Evolutionary conservation across 371 early-diverging fungal species (phyloP).

Genomic region (Mucor racemosus): DNA sequence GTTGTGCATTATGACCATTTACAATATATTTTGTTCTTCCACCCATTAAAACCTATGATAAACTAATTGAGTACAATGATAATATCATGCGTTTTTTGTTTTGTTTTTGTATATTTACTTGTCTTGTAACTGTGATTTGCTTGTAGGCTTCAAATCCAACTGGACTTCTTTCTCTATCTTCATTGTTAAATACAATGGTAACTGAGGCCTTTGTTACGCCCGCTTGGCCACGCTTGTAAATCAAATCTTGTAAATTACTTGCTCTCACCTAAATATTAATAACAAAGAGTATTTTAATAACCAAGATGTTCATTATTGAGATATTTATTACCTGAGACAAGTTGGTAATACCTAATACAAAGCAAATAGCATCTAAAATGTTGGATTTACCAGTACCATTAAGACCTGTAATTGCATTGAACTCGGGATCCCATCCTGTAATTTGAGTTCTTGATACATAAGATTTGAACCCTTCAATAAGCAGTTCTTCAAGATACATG

Average conservation of each 20-base stretch:
- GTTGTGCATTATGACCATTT: constrained; percentile 92
- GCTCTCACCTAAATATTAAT: constrained; percentile 82
- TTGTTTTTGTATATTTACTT: constrained; percentile 58
- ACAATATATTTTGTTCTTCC: constrained; percentile 96
- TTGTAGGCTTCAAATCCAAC: constrained; percentile 89
- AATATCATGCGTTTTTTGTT: too few relatives aligned
- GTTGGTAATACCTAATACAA: constrained; percentile 97
- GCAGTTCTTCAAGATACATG: constrained; percentile 95
- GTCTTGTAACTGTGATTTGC: constrained; percentile 93
- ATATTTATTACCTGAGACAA: constrained; percentile 80
- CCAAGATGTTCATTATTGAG: constrained; percentile 83
- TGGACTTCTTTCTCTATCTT: constrained; percentile 84
- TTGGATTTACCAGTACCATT: constrained; percentile 99
- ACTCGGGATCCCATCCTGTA: constrained; percentile 95
- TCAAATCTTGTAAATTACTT: constrained; percentile 91
- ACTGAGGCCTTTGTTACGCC: constrained; percentile 97
- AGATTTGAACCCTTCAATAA: constrained; percentile 98
- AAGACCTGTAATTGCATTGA: constrained; percentile 99
- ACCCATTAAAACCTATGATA: constrained; percentile 77
- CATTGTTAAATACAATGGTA: constrained; percentile 95
- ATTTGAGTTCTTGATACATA: constrained; percentile 96
- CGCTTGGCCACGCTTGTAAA: constrained; percentile 98
- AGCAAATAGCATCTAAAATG: constrained; percentile 99
- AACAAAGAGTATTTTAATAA: constrained; percentile 58
- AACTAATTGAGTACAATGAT: too few relatives aligned